Base-by-base conservation (phyloP, 2,329 filamentous ascomycete species). In the Xylariaceae sp. region DNA sequence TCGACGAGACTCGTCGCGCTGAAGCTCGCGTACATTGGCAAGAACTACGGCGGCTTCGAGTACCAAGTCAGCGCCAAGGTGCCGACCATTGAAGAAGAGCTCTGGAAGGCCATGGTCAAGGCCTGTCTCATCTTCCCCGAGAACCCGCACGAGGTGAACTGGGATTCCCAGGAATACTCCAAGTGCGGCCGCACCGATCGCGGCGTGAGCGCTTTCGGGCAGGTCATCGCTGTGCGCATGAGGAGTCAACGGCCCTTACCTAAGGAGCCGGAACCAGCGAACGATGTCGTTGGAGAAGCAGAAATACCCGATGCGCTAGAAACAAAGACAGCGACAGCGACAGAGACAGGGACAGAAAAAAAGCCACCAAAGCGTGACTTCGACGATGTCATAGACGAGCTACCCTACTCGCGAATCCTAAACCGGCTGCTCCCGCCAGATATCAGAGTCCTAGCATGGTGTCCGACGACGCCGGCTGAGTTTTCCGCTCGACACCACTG, bases 401-500 rank as follows among this genome's bases (percentile, higher is more conserved):
- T 97, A 27, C 83, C 85, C 37, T 99, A 99, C 72, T 81, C 87
- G 59, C 83, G 85, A 60, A 76, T 95, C 3, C 77, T 99, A 57
- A 99, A 99, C 74, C 83, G 87, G 55, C 80, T 96, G 12, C 81
- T 99, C 2, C 94, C 94, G 3, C 81, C 87, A 29, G 91, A 96
- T 68, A 97, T 99, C 65, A 84, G 90, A 57, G 78, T 96, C 55
- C 80, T 97, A 37, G 94, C 94, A 2, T 99, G 94, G 94, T 96
- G 91, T 68, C 90, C 92, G 0, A 77, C 83, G 32, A 89, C 88
- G 12, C 89, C 91, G 0, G 73, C 80, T 6, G 81, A 82, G 58
- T 99, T 99, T 71, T 91, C 89, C 35, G 94, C 94, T 3, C 85
- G 94, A 41, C 96, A 96, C 78, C 91, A 88, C 51, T 99, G 94